These are phyloP conservation scores for Eutypella sp. DNA, from an alignment of 2,329 filamentous ascomycete genomes.

Conservation along the genomic window DNA sequence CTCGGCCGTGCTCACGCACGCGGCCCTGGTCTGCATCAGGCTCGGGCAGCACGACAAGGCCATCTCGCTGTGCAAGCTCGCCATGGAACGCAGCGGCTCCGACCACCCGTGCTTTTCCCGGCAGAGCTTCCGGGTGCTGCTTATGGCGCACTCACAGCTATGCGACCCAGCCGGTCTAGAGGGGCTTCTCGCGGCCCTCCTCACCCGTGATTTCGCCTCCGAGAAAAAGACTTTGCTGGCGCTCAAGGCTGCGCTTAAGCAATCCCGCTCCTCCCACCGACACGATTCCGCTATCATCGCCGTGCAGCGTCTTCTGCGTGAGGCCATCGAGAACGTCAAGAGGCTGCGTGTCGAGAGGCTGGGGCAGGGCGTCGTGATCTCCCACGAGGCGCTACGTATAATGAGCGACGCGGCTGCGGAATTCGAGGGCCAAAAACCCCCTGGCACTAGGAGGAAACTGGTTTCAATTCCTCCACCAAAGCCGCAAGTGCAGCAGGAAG, in stretches of 20 bases:
- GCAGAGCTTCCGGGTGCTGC: conserved; percentile 15
- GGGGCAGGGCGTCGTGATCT: conserved; percentile 14
- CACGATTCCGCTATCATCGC: background rate
- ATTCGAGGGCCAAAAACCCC: too few species aligned
- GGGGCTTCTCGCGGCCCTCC: conserved; percentile 17
- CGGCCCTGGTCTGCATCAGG: conserved; percentile 18
- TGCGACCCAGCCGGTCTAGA: conserved; percentile 16
- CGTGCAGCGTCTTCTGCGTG: conserved; percentile 13
- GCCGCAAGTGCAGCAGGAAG: too few species aligned
- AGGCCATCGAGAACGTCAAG: conserved; percentile 7
- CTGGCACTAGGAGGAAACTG: too few species aligned
- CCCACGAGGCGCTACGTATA: conserved; percentile 19
- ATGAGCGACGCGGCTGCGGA: conserved; percentile 18
- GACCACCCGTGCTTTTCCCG: conserved; percentile 23
- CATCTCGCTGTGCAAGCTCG: conserved; percentile 22
- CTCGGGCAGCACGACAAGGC: conserved; percentile 18
- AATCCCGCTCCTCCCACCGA: conserved; percentile 9
- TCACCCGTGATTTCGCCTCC: conserved; percentile 11
- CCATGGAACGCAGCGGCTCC: conserved; percentile 17
- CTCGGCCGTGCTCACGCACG: conserved; percentile 19
- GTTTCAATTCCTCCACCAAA: too few species aligned
- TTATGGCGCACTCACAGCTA: conserved; percentile 18
- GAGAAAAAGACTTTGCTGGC: conserved; percentile 17
- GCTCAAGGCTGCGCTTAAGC: conserved; percentile 16
- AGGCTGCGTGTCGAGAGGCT: conserved; percentile 10